These are phyloP conservation scores for Madurella fahalii DNA, from an alignment of 2,329 filamentous ascomycete species.

Conservation along the genomic window DNA sequence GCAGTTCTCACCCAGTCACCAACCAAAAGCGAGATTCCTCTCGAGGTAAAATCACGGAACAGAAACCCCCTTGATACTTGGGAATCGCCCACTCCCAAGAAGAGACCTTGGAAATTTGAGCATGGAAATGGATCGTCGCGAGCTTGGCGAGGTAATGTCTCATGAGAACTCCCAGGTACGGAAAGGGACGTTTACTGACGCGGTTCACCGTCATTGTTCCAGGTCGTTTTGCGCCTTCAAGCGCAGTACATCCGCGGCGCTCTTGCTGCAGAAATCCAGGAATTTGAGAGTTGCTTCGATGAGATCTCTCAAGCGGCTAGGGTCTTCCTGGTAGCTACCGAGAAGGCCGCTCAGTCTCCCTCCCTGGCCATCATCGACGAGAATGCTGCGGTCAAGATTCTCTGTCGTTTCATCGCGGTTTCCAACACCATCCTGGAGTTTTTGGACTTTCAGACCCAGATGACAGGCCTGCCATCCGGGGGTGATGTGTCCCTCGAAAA, in stretches of 20 bases:
- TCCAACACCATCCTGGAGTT: slow-evolving; percentile 16
- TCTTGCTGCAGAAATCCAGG: slow-evolving; percentile 11
- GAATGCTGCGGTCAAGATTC: background rate
- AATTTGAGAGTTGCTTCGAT: slow-evolving; percentile 11
- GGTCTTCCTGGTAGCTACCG: slow-evolving; percentile 8
- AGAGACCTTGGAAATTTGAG: background rate
- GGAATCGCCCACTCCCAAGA: background rate
- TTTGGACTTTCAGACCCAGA: slow-evolving; percentile 11
- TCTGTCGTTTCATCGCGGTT: slow-evolving; percentile 12
- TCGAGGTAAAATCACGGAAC: background rate
- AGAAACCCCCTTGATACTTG: background rate
- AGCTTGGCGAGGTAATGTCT: slow-evolving; percentile 4
- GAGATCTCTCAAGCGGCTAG: slow-evolving; percentile 10
- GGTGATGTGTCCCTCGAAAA: slow-evolving; percentile 14
- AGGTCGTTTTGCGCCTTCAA: slow-evolving; percentile 12
- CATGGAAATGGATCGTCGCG: background rate
- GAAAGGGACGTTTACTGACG: background rate
- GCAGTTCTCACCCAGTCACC: no score
- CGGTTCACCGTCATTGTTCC: background rate
- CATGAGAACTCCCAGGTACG: background rate
- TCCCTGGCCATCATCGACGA: slow-evolving; percentile 9
- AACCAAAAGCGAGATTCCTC: no score
- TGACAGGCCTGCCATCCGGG: slow-evolving; percentile 11
- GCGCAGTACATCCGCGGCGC: slow-evolving; percentile 9
- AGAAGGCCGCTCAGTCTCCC: slow-evolving; percentile 1